Evolutionary conservation across 2,329 filamentous ascomycete genomes (phyloP).

Genomic region (Colletotrichum viniferum): DNA sequence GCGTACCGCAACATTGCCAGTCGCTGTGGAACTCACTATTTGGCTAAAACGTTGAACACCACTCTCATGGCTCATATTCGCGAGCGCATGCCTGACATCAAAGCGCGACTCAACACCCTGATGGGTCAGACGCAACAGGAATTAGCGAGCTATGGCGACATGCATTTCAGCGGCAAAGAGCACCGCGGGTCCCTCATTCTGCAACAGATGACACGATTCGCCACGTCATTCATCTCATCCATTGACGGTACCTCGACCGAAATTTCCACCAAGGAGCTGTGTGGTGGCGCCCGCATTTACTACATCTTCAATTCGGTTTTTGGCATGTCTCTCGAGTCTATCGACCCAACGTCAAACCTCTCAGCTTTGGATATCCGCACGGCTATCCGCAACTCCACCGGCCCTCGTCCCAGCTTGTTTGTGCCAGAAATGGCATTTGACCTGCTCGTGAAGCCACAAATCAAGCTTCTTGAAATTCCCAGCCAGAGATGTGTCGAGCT

Average conservation of each 20-base stretch:
- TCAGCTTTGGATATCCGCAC: slow-evolving; percentile 95
- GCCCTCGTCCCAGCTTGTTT: slow-evolving; percentile 92
- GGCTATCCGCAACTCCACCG: slow-evolving; percentile 96
- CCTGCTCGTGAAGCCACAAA: slow-evolving; percentile 95
- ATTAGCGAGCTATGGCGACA: slow-evolving; percentile 95
- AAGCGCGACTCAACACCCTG: slow-evolving; percentile 93
- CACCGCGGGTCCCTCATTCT: slow-evolving; percentile 93
- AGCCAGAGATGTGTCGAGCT: slow-evolving; percentile 97
- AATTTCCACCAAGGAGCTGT: slow-evolving; percentile 97
- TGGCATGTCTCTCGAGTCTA: slow-evolving; percentile 92
- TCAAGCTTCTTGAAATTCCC: slow-evolving; percentile 93
- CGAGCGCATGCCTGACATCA: slow-evolving; percentile 95
- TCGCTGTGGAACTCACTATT: slow-evolving; percentile 89
- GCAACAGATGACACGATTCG: slow-evolving; percentile 97
- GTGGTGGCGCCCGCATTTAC: slow-evolving; percentile 93
- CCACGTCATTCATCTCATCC: slow-evolving; percentile 95
- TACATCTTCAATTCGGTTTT: slow-evolving; percentile 99
- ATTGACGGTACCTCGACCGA: slow-evolving; percentile 99
- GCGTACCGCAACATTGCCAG: slow-evolving; percentile 96
- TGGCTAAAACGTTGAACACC: slow-evolving; percentile 93
- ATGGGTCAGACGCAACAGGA: slow-evolving; percentile 99
- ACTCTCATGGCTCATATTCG: slow-evolving; percentile 97
- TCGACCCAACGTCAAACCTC: slow-evolving; percentile 94
- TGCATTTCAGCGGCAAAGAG: slow-evolving; percentile 96
- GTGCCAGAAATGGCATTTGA: slow-evolving; percentile 98